Conservation (phyloP, 2,329 filamentous ascomycete species). For the Hawksworthiomyces lignivorus region DNA sequence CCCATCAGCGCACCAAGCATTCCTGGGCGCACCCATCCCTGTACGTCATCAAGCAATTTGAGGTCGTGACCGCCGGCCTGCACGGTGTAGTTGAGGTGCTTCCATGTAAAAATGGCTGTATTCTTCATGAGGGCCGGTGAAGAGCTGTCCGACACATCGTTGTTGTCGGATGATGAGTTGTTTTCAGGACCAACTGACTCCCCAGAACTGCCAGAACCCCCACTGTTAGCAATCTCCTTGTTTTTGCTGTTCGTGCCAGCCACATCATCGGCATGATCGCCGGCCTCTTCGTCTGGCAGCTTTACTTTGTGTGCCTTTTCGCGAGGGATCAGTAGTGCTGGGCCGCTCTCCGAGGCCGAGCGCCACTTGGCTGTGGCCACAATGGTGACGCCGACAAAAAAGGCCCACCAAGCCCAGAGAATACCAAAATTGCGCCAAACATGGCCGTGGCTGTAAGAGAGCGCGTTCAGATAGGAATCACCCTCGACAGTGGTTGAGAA, state of each 20-base stretch:
- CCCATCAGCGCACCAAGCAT: conserved; percentile 76
- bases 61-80: conserved; percentile 54
- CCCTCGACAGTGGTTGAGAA: conserved; percentile 45
- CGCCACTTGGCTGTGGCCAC: conserved; percentile 9
- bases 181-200: too few species aligned
- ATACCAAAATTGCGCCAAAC: conserved; percentile 74
- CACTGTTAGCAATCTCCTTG: too few species aligned
- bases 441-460: conserved; percentile 48
- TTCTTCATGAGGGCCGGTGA: conserved; percentile 55
- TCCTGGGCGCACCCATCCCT: conserved; percentile 78
- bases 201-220: too few species aligned
- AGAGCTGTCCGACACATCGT: too few species aligned
- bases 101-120: conserved; percentile 67
- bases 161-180: neutral
- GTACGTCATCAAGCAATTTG: conserved; percentile 67
- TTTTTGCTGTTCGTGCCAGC: too few species aligned
- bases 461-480: conserved; percentile 29
- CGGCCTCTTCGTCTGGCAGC: neutral
- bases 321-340: conserved; percentile 12
- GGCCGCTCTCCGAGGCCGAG: conserved; percentile 3
- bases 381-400: conserved; percentile 65
- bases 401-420: conserved; percentile 64
- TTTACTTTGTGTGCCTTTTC: conserved; percentile 11
- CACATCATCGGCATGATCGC: too few species aligned
- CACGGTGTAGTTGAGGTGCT: conserved; percentile 63